Evolutionary conservation across 441 rosid genomes (phyloP), one percentile per base, ranked within the genome.

Genomic region (Jatropha multifida): DNA sequence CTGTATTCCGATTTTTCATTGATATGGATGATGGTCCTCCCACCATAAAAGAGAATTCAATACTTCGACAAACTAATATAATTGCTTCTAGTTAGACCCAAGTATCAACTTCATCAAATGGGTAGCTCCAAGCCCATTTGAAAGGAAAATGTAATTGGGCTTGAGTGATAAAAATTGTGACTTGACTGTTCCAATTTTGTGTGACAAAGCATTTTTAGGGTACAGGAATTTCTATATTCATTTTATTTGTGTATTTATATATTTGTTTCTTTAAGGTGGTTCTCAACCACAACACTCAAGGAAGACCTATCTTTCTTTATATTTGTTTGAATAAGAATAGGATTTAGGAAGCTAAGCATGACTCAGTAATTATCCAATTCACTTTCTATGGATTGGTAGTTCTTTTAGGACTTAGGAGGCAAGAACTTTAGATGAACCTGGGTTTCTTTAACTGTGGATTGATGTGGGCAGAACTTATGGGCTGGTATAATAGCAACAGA

Each of bases 391-490:
- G 60, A 55, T 55, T 55, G 26, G 60, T 55, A 55, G 27, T 56
- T 56, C 27, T 20, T 20, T 32, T 32, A 32, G 32, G 32, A 32
- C 32, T 52, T n/a, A 56, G 61, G 26, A 20, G 12, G 60, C 27
- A n/a, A 56, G 26, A 56, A 77, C 75, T n/a, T 64, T 86, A 18
- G 81, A 75, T 56, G 86, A 88, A 76, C 11, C 88, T 15, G 72
- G 68, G 75, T 92, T 92, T 79, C 79, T 76, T 75, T 74, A 84
- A 42, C 78, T 94, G 51, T 80, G 85, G 79, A 65, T 15, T 42
- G 85, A 76, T 74, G 71, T 89, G 79, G 83, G 82, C 74, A 84
- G 75, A 82, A 80, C 81, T 14, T 90, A 87, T 27, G 32, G 79
- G 76, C 83, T 63, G 75, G 83, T 84, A 81, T 86, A 81, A 63